phyloP scores from a whole-genome alignment of 495 filamentous ascomycete species.

The Clohesyomyces aquaticus region DNA sequence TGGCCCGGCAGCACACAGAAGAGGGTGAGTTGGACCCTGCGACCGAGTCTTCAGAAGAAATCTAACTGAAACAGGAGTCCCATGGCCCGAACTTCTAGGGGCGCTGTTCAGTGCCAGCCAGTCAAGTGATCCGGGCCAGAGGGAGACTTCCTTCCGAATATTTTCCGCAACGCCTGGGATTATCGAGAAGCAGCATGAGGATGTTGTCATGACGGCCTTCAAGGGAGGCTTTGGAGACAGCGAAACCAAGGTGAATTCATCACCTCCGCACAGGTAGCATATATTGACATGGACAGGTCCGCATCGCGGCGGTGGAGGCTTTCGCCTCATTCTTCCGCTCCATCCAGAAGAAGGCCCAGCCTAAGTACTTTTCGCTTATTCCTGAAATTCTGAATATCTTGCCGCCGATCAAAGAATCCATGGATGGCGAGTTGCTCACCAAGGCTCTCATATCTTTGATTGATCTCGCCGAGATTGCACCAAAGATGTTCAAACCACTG shows the following conservation, averaged over 20 bases:
- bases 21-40: constrained; percentile 59
- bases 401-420: constrained; percentile 85
- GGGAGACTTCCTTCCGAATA: constrained; percentile 90
- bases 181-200: constrained; percentile 93
- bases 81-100: constrained; percentile 88
- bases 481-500: constrained; percentile 93
- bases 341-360: constrained; percentile 79
- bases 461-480: constrained; percentile 86
- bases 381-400: constrained; percentile 90
- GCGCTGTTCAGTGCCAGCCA: constrained; percentile 87
- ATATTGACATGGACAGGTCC: constrained; percentile 59
- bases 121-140: constrained; percentile 74
- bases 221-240: constrained; percentile 89
- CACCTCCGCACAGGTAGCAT: neutral
- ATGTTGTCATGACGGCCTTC: constrained; percentile 81
- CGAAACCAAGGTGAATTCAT: constrained; percentile 66
- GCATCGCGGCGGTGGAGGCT: constrained; percentile 92
- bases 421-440: constrained; percentile 85
- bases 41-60: neutral
- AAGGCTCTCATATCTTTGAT: constrained; percentile 88
- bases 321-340: constrained; percentile 95
- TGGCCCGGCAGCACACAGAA: constrained; percentile 92
- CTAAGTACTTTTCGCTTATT: constrained; percentile 82
- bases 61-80: constrained; percentile 60
- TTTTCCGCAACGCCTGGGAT: constrained; percentile 94